These are phyloP conservation scores for Sanghuangporus weigelae DNA, from an alignment of 1,284 basidiomycete genomes.

Conservation along the genomic window DNA sequence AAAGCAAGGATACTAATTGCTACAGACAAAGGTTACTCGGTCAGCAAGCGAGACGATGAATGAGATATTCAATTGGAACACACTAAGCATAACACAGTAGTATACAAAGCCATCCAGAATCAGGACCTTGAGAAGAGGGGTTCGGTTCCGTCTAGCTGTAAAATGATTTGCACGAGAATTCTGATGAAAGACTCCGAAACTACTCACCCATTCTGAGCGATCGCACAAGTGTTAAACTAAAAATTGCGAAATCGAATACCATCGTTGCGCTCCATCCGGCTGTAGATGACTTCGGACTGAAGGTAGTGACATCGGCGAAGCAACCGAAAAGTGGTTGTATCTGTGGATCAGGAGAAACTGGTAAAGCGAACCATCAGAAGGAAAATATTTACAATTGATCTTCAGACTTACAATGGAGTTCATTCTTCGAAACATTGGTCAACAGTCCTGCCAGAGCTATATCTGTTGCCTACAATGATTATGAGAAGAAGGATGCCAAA, in stretches of 20 bases:
- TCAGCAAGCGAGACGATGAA: neutral
- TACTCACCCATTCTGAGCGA: neutral
- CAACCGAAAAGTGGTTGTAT: neutral
- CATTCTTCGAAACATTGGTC: neutral
- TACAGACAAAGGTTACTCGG: neutral
- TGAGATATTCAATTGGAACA: neutral
- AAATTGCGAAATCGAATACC: slow-evolving; percentile 4
- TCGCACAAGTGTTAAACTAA: slow-evolving; percentile 1
- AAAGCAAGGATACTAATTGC: slow-evolving; percentile 1
- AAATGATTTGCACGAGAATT: neutral
- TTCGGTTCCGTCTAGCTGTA: neutral
- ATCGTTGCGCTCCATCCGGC: neutral
- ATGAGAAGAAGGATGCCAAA: neutral
- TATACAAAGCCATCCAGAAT: slow-evolving; percentile 8
- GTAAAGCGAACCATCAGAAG: too few relatives aligned
- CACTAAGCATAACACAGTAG: slow-evolving; percentile 6
- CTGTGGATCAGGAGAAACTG: neutral
- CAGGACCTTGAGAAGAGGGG: slow-evolving; percentile 6
- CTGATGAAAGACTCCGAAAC: neutral
- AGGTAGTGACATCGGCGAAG: neutral
- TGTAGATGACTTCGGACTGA: neutral
- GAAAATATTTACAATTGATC: neutral
- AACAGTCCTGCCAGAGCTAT: neutral
- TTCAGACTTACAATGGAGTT: neutral
- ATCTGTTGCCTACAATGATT: neutral